Evolutionary conservation across 768 basidiomycete species (phyloP).

Genomic region (Auricularia heimuer): DNA sequence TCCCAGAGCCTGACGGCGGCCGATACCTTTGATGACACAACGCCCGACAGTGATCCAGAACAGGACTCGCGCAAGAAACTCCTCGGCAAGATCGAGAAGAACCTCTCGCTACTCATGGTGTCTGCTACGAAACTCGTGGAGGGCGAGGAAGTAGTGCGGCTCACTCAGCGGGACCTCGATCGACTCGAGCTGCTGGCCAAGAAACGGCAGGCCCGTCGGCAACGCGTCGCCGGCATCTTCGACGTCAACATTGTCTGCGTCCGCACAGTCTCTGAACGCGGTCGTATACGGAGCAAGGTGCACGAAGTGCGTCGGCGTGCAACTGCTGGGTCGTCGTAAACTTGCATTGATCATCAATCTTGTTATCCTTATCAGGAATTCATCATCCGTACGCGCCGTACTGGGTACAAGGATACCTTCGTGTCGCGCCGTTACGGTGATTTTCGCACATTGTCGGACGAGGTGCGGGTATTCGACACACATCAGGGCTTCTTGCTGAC

Average conservation of each 20-base stretch:
- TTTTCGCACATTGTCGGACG: constrained; percentile 77
- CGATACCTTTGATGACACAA: constrained; percentile 46
- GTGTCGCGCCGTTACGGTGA: constrained; percentile 94
- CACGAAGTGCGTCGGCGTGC: constrained; percentile 63
- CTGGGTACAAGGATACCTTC: constrained; percentile 62
- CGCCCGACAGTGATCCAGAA: constrained; percentile 36
- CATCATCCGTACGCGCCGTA: constrained; percentile 77
- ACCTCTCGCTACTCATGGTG: constrained; percentile 70
- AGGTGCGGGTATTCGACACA: constrained; percentile 39
- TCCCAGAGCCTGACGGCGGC: constrained; percentile 65
- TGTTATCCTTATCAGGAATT: constrained; percentile 59
- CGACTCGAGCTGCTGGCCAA: constrained; percentile 64
- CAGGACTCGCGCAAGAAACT: constrained; percentile 57
- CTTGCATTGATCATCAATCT: neutral
- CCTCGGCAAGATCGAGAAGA: constrained; percentile 73
- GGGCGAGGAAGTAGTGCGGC: constrained; percentile 80
- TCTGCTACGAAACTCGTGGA: constrained; percentile 76
- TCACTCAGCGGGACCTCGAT: constrained; percentile 76
- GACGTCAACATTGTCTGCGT: constrained; percentile 90
- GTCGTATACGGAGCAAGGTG: constrained; percentile 70
- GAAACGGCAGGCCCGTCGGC: constrained; percentile 44
- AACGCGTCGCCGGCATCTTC: constrained; percentile 48
- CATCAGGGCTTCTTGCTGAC: neutral
- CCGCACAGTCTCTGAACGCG: constrained; percentile 71
- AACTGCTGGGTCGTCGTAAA: neutral